These are phyloP conservation scores for Trifolium fragiferum DNA, from an alignment of 306 rosid species.

Conservation along the genomic window DNA sequence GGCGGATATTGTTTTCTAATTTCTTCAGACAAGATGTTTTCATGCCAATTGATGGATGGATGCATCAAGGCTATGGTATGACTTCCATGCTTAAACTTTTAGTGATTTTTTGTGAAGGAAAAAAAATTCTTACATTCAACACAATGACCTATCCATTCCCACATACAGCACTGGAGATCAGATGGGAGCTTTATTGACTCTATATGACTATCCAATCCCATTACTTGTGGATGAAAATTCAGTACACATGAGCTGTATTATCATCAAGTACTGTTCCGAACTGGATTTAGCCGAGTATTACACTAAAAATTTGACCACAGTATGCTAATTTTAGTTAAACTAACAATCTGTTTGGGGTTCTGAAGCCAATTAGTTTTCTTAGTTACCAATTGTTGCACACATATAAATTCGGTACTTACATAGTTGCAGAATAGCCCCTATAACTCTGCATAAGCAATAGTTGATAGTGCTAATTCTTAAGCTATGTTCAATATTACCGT, in stretches of 20 bases:
- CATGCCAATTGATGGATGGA: conserved; percentile 49
- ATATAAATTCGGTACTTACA: not conserved
- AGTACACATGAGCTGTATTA: not conserved
- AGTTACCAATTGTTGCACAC: conserved; percentile 5
- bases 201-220: not conserved
- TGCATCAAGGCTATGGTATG: conserved; percentile 50
- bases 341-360: not conserved
- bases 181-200: conserved; percentile 7
- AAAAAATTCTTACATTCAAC: not conserved
- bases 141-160: not conserved
- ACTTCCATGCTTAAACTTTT: conserved; percentile 27
- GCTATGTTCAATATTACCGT: conserved; percentile 14
- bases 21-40: conserved; percentile 42
- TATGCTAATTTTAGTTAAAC: not conserved
- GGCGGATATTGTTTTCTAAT: conserved; percentile 41
- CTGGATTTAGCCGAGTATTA: conserved; percentile 3
- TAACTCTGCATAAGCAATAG: not conserved
- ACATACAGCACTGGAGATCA: conserved; percentile 8
- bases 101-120: conserved; percentile 36
- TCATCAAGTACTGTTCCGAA: not conserved
- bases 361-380: not conserved
- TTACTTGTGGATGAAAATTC: not conserved
- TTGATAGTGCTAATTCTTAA: conserved; percentile 6
- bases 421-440: not conserved
- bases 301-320: not conserved